phyloP scores from a whole-genome alignment of 1,284 basidiomycete species.

The Coniferiporia sulphurascens region DNA sequence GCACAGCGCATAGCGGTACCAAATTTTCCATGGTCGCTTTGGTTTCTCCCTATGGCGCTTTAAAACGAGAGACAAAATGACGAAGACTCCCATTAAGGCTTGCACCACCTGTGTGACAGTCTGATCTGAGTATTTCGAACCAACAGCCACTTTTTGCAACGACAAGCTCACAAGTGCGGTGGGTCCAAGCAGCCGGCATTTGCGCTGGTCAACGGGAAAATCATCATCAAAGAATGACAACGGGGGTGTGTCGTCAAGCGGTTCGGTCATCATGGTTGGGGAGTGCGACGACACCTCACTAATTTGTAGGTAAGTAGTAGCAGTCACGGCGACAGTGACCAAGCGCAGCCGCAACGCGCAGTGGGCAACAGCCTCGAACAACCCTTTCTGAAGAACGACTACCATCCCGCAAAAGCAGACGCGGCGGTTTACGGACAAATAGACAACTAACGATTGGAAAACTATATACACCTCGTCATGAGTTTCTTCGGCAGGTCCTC shows the following conservation, averaged over 20 bases:
- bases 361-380: not conserved
- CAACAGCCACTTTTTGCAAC: slow-evolving; percentile 18
- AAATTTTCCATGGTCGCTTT: slow-evolving; percentile 89
- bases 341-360: not conserved
- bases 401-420: too few relatives aligned
- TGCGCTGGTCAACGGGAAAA: slow-evolving; percentile 51
- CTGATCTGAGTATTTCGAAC: too few relatives aligned
- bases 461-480: slow-evolving; percentile 28
- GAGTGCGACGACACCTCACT: not conserved
- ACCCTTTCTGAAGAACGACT: not conserved
- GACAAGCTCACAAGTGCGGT: slow-evolving; percentile 52
- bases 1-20: slow-evolving; percentile 40
- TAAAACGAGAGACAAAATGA: slow-evolving; percentile 79
- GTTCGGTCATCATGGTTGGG: slow-evolving; percentile 6
- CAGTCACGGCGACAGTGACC: not conserved
- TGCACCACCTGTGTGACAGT: slow-evolving; percentile 75
- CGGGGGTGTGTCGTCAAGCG: not conserved
- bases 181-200: slow-evolving; percentile 61
- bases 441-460: not conserved
- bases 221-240: slow-evolving; percentile 19
- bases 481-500: slow-evolving; percentile 46
- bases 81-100: slow-evolving; percentile 82
- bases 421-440: too few relatives aligned
- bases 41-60: slow-evolving; percentile 86
- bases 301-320: not conserved